Evolutionary conservation across 371 early-diverging fungal species (phyloP).

Genomic region (Syncephalis plumigaleata): DNA sequence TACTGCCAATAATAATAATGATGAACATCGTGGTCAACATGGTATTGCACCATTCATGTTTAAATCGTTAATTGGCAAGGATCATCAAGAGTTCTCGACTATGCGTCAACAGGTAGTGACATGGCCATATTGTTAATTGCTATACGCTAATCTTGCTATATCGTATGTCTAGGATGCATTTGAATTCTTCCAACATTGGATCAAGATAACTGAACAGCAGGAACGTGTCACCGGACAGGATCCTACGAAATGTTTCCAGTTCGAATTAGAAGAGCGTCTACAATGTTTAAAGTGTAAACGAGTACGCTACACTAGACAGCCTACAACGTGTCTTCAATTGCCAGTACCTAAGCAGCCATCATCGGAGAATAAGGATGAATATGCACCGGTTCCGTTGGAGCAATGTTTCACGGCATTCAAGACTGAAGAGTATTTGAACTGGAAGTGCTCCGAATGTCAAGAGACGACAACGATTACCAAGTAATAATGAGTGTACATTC

Average conservation of each 20-base stretch:
- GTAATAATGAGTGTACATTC: too few species aligned
- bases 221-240: constrained; percentile 33
- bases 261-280: constrained; percentile 58
- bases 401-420: constrained; percentile 54
- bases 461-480: constrained; percentile 42
- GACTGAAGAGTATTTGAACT: constrained; percentile 35
- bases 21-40: constrained; percentile 25
- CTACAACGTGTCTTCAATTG: constrained; percentile 41
- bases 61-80: constrained; percentile 73
- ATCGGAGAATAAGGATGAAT: constrained; percentile 14
- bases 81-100: constrained; percentile 81
- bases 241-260: constrained; percentile 62
- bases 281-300: constrained; percentile 66
- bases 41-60: constrained; percentile 80
- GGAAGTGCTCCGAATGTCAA: constrained; percentile 64
- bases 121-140: not conserved
- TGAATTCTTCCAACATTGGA: constrained; percentile 76
- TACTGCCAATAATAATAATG: constrained; percentile 15
- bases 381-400: constrained; percentile 47
- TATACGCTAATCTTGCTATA: not conserved
- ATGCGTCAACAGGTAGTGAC: constrained; percentile 77
- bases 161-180: constrained; percentile 55
- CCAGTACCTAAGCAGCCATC: constrained; percentile 46
- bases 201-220: constrained; percentile 49
- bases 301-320: constrained; percentile 54